phyloP scores from a whole-genome alignment of 2,329 filamentous ascomycete genomes.

The Talaromyces sp. region DNA sequence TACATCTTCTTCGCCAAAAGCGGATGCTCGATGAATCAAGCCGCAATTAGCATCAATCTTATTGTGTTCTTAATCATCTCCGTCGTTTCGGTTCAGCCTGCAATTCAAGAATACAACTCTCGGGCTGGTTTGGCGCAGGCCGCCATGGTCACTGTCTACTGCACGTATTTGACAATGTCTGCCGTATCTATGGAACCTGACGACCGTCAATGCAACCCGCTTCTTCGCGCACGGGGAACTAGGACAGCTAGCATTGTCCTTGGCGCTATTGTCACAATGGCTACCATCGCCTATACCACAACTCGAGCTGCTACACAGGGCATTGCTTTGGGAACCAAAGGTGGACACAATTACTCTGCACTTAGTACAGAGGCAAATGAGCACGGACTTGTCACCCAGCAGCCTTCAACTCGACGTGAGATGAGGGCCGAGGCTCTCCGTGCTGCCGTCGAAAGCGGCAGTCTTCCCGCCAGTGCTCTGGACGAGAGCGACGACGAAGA shows the following conservation, averaged over 20 bases:
- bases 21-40: conserved; percentile 92
- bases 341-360: conserved; percentile 52
- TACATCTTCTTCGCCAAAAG: conserved; percentile 89
- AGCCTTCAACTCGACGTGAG: conserved; percentile 74
- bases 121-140: conserved; percentile 95
- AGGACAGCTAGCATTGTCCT: conserved; percentile 87
- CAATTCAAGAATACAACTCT: conserved; percentile 85
- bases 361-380: conserved; percentile 70
- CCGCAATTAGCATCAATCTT: conserved; percentile 90
- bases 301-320: conserved; percentile 89
- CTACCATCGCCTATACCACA: conserved; percentile 96
- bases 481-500: conserved; percentile 68
- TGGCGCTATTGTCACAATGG: conserved; percentile 91
- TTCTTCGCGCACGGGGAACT: conserved; percentile 78
- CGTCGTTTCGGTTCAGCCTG: conserved; percentile 81
- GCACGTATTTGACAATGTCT: conserved; percentile 97
- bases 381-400: conserved; percentile 82
- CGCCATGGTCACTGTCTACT: conserved; percentile 96
- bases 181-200: conserved; percentile 98
- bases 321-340: conserved; percentile 57
- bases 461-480: conserved; percentile 83
- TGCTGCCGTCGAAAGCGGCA: conserved; percentile 87
- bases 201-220: conserved; percentile 88
- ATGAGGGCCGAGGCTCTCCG: conserved; percentile 92
- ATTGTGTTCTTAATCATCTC: conserved; percentile 78